Percentiles rank a stretch among this genome's conserved stretches.
These are phyloP conservation scores for Waitea zeae DNA, from an alignment of 1,284 basidiomycete species.

Conservation along the genomic window DNA sequence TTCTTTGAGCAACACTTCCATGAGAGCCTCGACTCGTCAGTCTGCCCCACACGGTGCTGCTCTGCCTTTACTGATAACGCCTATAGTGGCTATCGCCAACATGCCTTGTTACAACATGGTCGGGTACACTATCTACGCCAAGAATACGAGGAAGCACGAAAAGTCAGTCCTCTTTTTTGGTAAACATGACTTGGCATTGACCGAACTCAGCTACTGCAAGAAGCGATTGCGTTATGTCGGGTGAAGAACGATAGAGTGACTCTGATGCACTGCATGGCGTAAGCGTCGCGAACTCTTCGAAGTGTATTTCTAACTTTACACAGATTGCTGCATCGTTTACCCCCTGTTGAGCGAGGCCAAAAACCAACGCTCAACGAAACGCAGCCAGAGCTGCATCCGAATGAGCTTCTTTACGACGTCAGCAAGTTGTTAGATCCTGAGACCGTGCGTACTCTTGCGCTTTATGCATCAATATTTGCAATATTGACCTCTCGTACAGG, in stretches of 20 bases:
- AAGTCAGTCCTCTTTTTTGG: conserved; percentile 22
- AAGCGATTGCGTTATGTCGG: conserved; percentile 58
- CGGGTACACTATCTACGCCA: conserved; percentile 56
- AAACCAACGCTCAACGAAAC: conserved; percentile 48
- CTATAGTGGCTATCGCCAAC: conserved; percentile 54
- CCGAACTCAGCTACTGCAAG: conserved; percentile 36
- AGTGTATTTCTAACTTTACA: conserved; percentile 1
- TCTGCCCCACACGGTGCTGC: conserved; percentile 6
- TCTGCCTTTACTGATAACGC: conserved; percentile 2
- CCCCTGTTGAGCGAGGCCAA: conserved; percentile 24
- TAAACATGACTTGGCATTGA: conserved; percentile 4
- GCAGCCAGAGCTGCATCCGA: conserved; percentile 58
- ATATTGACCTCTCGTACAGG: conserved; percentile 20
- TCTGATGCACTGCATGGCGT: conserved; percentile 68
- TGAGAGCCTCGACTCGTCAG: conserved; percentile 60
- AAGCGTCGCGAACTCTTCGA: conserved; percentile 3
- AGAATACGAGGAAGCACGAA: conserved; percentile 47
- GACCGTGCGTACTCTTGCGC: conserved; percentile 19
- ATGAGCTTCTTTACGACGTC: conserved; percentile 58
- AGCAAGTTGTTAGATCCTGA: conserved; percentile 40
- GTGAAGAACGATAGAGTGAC: conserved; percentile 52
- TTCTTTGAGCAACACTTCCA: conserved; percentile 77
- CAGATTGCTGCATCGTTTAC: conserved; percentile 55
- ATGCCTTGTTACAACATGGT: conserved; percentile 59
- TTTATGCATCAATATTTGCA: not conserved